Base-by-base conservation (phyloP, 805 yeast species). In the Starmerella ratchasimensis region DNA sequence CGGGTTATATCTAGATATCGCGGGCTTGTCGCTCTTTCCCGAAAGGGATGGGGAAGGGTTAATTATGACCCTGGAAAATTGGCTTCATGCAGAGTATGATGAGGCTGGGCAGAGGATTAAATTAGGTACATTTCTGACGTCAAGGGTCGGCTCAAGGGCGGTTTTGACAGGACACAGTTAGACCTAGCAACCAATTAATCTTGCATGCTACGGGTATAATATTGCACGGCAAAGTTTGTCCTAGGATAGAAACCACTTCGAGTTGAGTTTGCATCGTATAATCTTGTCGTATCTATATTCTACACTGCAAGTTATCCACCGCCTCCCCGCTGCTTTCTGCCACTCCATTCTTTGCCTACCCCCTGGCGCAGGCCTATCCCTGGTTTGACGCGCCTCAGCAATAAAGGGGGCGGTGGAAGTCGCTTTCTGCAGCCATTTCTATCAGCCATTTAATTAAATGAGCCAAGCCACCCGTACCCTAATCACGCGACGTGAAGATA, bases 41-140 rank as follows among this genome's bases (percentile, higher is more conserved):
- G 33, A 44, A 40, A 34, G 29, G 39, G 46, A 28, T 19, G 37
- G 40, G 45, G 35, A 29, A 36, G 48, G 46, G 48, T 42, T 31
- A n/a, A n/a, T n/a, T 23, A 37, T 38, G 40, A 30, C 33, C 28
- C 26, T 34, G 27, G 36, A 18, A 42, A 33, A 36, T 42, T 36
- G 46, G 45, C 37, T 35, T 34, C 40, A 37, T 43, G 48, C 48
- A 45, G 34, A 23, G 17, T 26, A 14, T 29, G 26, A 36, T 42
- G 45, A 42, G 44, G 44, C 35, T 42, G 44, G 47, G 46, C 25
- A 34, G 42, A 37, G 39, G 36, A 27, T 31, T 20, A 22, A 33
- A 15, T 28, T 18, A 25, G 23, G 23, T 35, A 25, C 42, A 8
- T 34, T 34, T 27, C 21, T 18, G 21, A 28, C n/a, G 28, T n/a